Conservation (phyloP, 2,329 filamentous ascomycete species). For the Ophiognomonia clavigignenti-juglandacearum region DNA sequence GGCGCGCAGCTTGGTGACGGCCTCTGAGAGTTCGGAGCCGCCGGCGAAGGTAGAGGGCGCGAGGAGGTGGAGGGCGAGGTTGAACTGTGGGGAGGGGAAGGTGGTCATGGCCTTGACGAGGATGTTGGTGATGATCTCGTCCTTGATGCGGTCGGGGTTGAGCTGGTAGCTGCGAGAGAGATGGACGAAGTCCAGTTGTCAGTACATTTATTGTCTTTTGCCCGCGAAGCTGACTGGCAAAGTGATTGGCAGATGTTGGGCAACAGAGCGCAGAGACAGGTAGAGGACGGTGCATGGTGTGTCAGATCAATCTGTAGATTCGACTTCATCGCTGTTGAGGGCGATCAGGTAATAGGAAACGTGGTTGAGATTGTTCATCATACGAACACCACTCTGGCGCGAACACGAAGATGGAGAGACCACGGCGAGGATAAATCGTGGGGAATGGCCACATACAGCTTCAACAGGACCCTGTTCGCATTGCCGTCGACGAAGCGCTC, state of each 20-base stretch:
- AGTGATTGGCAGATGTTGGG: neutral
- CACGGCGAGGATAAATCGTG: slow-evolving; percentile 15
- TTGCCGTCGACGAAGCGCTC: slow-evolving; percentile 92
- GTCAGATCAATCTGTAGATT: slow-evolving; percentile 74
- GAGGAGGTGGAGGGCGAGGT: slow-evolving; percentile 88
- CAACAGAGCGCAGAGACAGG: neutral
- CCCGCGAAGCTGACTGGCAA: neutral
- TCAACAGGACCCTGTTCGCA: slow-evolving; percentile 91
- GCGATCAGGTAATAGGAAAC: slow-evolving; percentile 98
- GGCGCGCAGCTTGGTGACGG: slow-evolving; percentile 77
- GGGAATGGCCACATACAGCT: slow-evolving; percentile 96
- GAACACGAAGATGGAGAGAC: slow-evolving; percentile 1
- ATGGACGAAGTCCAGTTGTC: neutral
- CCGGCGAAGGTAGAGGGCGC: slow-evolving; percentile 71
- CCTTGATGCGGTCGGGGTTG: slow-evolving; percentile 95
- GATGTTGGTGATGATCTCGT: slow-evolving; percentile 97
- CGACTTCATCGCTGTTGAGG: slow-evolving; percentile 61
- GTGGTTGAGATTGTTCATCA: slow-evolving; percentile 75
- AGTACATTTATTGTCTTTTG: neutral
- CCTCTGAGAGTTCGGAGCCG: slow-evolving; percentile 74
- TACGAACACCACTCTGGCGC: slow-evolving; percentile 22
- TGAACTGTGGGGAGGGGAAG: slow-evolving; percentile 95
- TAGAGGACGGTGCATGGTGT: too few relatives aligned
- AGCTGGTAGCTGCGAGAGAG: slow-evolving; percentile 78
- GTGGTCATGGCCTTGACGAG: slow-evolving; percentile 96